Base-by-base conservation (phyloP, 495 filamentous ascomycete species). In the Talaromyces trachyspermus region DNA sequence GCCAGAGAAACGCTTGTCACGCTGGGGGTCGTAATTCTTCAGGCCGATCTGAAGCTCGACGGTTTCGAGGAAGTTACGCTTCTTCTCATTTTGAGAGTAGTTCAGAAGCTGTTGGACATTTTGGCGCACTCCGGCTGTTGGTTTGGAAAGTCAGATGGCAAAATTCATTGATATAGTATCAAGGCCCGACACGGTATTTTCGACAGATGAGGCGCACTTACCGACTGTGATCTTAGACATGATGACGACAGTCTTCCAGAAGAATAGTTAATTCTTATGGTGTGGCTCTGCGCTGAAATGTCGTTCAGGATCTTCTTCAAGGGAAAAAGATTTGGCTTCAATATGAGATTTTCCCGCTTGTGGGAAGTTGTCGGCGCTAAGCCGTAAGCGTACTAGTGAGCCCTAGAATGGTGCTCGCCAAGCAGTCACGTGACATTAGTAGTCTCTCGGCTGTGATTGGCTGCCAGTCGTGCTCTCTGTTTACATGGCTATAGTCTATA, bases 1-100 rank as follows among this genome's bases (percentile, higher is more conserved):
- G 73, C 92, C 92, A 37, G 86, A 92, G 88, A 98, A 98, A 91
- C 92, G 92, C 89, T 98, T 98, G 78, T 98, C 92, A 85, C 91
- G 89, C 81, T 96, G 90, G 65, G 92, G 92, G 65, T 98, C 92
- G 79, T 98, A 98, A 86, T 98, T 98, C 86, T 98, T 98, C 66
- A 98, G 84, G 65, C 92, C 92, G 79, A 98, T 95, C 74, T 97
- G 91, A 64, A 97, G 87, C 64, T 78, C 72, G 57, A 76, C 69
- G 63, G 89, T 95, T 79, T 95, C 89, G 74, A 95, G 81, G 81
- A 97, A 98, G 82, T 97, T 97, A 52, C 92, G 77, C 85, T 98
- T 98, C 86, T 98, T 97, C 71, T 88, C 86, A 69, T 96, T 87
- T 62, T 78, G 84, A 72, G 87, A 91, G 81, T 95, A 94, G 54